Evolutionary conservation across 2,329 filamentous ascomycete species (phyloP).

Genomic region (Trichoderma koningii): DNA sequence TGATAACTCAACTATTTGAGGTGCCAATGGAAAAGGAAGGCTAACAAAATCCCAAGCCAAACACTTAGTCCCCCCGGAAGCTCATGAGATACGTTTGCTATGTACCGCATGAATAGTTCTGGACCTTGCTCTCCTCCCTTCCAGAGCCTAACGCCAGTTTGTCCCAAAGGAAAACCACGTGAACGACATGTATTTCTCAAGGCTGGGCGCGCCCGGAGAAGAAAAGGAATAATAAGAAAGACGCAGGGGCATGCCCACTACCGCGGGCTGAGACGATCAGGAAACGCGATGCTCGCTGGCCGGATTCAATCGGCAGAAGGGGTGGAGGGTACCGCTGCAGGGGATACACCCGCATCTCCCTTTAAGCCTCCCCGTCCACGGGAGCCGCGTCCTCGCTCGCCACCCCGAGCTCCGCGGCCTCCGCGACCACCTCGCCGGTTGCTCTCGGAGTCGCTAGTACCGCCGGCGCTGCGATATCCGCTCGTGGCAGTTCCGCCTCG

Average conservation of each 20-base stretch:
- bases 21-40: constrained; percentile 40
- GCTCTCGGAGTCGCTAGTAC: constrained; percentile 69
- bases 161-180: constrained; percentile 27
- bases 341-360: constrained; percentile 59
- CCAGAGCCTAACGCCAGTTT: constrained; percentile 31
- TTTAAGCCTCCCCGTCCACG: constrained; percentile 60
- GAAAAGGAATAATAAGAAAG: constrained; percentile 30
- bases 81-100: constrained; percentile 42
- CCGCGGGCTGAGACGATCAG: constrained; percentile 13
- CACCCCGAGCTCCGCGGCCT: constrained; percentile 59
- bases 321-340: constrained; percentile 55
- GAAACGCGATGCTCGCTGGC: constrained; percentile 4
- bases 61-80: constrained; percentile 36
- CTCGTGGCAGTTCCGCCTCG: constrained; percentile 63
- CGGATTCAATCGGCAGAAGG: constrained; percentile 44
- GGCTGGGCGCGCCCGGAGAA: constrained; percentile 15
- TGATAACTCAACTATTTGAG: constrained; percentile 33
- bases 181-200: constrained; percentile 10
- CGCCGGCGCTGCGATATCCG: constrained; percentile 81
- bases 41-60: constrained; percentile 36
- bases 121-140: constrained; percentile 29
- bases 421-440: constrained; percentile 59
- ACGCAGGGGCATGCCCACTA: not conserved
- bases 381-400: constrained; percentile 59
- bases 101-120: constrained; percentile 29